phyloP scores from a whole-genome alignment of 202 grass and related monocot genomes.

The Hordeum pubiflorum region DNA sequence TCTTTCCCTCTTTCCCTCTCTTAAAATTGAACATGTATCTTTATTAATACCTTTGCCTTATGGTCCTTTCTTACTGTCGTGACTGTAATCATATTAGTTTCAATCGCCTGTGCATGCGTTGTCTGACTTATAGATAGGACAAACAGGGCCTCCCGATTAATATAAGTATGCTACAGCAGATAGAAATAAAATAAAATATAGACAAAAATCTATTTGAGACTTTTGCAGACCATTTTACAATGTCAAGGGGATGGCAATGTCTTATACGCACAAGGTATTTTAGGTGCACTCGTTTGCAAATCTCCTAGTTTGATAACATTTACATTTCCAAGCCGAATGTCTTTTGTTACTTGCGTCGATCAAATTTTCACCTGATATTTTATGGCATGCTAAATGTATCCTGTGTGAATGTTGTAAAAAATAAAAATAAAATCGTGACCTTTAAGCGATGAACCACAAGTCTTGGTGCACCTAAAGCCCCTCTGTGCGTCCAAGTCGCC shows the following conservation, averaged over 20 bases:
- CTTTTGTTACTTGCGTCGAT: neutral
- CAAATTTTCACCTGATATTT: neutral
- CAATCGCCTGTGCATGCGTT: neutral
- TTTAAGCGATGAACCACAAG: neutral
- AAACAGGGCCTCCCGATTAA: neutral
- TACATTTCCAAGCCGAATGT: neutral
- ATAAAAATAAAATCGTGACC: neutral
- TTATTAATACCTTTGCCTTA: constrained; percentile 7
- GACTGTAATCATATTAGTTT: constrained; percentile 3
- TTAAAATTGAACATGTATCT: neutral
- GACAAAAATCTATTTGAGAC: neutral
- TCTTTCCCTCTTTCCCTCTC: neutral
- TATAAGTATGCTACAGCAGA: neutral
- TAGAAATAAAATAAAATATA: neutral
- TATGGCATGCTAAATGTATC: neutral
- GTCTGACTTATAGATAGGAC: neutral
- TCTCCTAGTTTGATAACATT: neutral
- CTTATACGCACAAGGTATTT: neutral
- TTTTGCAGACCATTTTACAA: neutral
- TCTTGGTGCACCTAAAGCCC: neutral
- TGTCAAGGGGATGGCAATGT: neutral
- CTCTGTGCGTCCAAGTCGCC: neutral
- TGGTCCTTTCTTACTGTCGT: neutral
- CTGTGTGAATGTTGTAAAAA: neutral
- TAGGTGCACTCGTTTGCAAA: neutral